Conservation (phyloP, 176 grass and related monocot species). For the Guadua angustifolia region DNA sequence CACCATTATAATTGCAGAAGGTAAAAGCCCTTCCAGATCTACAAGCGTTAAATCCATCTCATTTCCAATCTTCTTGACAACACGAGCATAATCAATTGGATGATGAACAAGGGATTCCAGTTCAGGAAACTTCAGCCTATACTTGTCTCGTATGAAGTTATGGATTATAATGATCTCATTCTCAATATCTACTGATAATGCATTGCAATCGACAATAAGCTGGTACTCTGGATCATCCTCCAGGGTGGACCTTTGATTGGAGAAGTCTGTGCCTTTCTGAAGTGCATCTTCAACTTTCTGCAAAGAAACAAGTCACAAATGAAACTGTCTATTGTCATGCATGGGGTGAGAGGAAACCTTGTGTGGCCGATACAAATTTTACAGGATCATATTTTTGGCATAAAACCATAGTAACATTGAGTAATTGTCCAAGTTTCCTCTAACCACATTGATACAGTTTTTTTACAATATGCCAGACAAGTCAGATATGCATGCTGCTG, state of each 20-base stretch:
- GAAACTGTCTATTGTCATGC: neutral
- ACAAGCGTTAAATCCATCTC: slow-evolving; percentile 86
- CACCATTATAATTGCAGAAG: slow-evolving; percentile 85
- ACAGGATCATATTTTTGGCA: neutral
- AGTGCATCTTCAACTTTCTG: slow-evolving; percentile 88
- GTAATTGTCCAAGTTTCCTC: neutral
- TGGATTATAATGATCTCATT: slow-evolving; percentile 91
- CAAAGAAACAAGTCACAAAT: slow-evolving; percentile 15
- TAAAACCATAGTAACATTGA: neutral
- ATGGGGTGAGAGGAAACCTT: neutral
- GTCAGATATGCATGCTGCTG: too few relatives aligned
- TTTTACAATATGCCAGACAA: neutral
- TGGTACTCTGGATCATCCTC: slow-evolving; percentile 86
- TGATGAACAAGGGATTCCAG: slow-evolving; percentile 89
- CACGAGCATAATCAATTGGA: slow-evolving; percentile 85
- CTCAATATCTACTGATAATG: slow-evolving; percentile 82
- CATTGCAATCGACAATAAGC: slow-evolving; percentile 90
- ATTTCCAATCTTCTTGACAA: slow-evolving; percentile 92
- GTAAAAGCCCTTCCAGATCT: slow-evolving; percentile 82
- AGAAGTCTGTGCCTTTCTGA: slow-evolving; percentile 57
- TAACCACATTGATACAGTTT: neutral
- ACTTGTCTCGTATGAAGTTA: slow-evolving; percentile 86
- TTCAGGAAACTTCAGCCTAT: slow-evolving; percentile 79
- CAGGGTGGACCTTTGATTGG: slow-evolving; percentile 54
- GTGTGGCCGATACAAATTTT: neutral